A percentile compares a stretch with the other conserved stretches of the same genome.
phyloP scores from a whole-genome alignment of 306 rosid species.

The Styphnolobium japonicum region DNA sequence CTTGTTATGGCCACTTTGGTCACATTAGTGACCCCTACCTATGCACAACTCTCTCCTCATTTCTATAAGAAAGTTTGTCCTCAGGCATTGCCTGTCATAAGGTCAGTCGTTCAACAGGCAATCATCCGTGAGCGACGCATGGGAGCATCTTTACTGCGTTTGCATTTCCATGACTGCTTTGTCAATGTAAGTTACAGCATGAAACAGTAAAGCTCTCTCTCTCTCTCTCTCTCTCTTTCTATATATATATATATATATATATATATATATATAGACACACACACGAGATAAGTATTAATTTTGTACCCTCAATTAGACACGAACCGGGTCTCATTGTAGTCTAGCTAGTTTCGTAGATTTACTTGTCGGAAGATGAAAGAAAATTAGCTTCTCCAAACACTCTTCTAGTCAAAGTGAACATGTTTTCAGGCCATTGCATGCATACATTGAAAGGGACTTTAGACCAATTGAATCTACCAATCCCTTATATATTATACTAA shows the following conservation, averaged over 20 bases:
- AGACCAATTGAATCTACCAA: background rate
- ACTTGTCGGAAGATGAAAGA: background rate
- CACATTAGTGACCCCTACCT: background rate
- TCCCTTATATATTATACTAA: background rate
- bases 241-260: no score
- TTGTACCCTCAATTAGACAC: background rate
- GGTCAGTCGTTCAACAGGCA: slow-evolving; percentile 8
- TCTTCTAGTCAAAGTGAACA: background rate
- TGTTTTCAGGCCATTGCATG: background rate
- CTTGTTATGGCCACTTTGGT: slow-evolving; percentile 12
- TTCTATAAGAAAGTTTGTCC: slow-evolving; percentile 38
- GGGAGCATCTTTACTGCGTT: slow-evolving; percentile 43
- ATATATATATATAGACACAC: no score
- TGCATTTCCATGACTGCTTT: slow-evolving; percentile 50
- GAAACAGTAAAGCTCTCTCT: no score
- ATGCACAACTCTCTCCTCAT: slow-evolving; percentile 24
- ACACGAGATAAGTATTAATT: no score
- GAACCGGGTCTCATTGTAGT: background rate
- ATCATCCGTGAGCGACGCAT: slow-evolving; percentile 25
- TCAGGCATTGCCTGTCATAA: slow-evolving; percentile 27
- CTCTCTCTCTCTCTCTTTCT: no score
- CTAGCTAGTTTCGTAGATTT: background rate
- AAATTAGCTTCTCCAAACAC: no score
- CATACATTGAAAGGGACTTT: background rate
- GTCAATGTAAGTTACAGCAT: slow-evolving; percentile 36